Evolutionary conservation across 2,329 filamentous ascomycete species (phyloP), one percentile per base, ranked within the genome.

Genomic region (Pseudopithomyces chartarum): DNA sequence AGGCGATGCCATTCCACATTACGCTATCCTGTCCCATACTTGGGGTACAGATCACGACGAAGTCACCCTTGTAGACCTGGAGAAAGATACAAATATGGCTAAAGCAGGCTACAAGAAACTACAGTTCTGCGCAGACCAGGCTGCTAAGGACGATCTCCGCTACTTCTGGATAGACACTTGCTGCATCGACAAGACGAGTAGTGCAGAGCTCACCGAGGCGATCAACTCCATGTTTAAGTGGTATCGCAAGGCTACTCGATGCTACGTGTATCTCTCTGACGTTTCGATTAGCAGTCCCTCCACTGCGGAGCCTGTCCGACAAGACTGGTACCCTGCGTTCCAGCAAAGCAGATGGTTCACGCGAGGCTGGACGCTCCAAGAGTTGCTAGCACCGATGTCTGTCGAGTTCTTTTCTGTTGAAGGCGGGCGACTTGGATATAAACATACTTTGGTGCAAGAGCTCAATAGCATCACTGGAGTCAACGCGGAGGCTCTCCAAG

Each of bases 361-460:
- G n/a, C n/a, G n/a, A n/a, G n/a, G n/a, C n/a, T n/a, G n/a, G n/a
- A n/a, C n/a, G n/a, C n/a, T n/a, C n/a, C n/a, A n/a, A n/a, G 55
- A 60, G 47, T 52, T 64, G 19, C 17, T 51, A 7, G 48, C 36
- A 22, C 54, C 56, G 15, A 34, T 20, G 20, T 56, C 56, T 2
- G 46, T 58, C 7, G 44, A 58, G 29, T 56, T 56, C 40, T 58
- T 52, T 38, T 56, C 56, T 6, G 19, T 22, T 2, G 52, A 56
- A 29, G 52, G 45, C 46, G 33, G 44, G 7, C 45, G 20, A 52
- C 46, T 56, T 44, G 53, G 46, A 5, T 17, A 52, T 15, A 52
- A 51, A 32, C n/a, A 20, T n/a, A 23, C 46, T 22, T 4, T 56
- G 38, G 46, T 34, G 40, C 46, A 44, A 51, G 34, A 44, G 26